Evolutionary conservation across 2,329 filamentous ascomycete genomes (phyloP).

Genomic region (Trichoderma arundinaceum): DNA sequence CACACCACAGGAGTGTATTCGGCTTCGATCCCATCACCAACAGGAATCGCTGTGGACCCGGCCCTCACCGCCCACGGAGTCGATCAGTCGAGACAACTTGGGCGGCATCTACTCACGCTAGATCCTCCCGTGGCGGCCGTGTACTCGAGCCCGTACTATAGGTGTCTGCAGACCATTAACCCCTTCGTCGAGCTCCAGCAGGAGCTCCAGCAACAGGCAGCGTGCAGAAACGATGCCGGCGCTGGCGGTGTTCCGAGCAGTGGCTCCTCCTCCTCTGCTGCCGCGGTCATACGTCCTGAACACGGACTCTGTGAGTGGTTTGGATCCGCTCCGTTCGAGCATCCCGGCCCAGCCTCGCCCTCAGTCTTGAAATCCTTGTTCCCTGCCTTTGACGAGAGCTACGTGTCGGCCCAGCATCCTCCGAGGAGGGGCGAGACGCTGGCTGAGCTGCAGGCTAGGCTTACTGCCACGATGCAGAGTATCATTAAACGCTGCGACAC

Average conservation of each 20-base stretch:
- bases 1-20: slow-evolving; percentile 78
- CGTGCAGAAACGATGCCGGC: neutral
- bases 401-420: slow-evolving; percentile 71
- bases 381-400: slow-evolving; percentile 62
- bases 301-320: slow-evolving; percentile 83
- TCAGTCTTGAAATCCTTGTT: slow-evolving; percentile 70
- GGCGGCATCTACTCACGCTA: slow-evolving; percentile 63
- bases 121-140: slow-evolving; percentile 74
- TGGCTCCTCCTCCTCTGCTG: too few species aligned
- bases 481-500: slow-evolving; percentile 76
- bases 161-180: slow-evolving; percentile 82
- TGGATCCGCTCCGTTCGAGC: slow-evolving; percentile 81
- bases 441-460: slow-evolving; percentile 76
- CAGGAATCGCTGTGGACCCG: slow-evolving; percentile 85
- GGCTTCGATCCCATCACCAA: slow-evolving; percentile 76
- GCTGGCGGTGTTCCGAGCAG: neutral
- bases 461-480: slow-evolving; percentile 70
- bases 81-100: slow-evolving; percentile 80
- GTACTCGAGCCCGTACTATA: slow-evolving; percentile 86
- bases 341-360: slow-evolving; percentile 76
- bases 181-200: slow-evolving; percentile 64
- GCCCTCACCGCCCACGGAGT: slow-evolving; percentile 87
- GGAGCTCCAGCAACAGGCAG: slow-evolving; percentile 26
- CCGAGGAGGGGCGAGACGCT: slow-evolving; percentile 77
- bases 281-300: slow-evolving; percentile 58